A percentile compares a stretch with the other conserved stretches of the same genome.
Evolutionary conservation across 768 basidiomycete genomes (phyloP).

Genomic region (Chalciporus piperatus): DNA sequence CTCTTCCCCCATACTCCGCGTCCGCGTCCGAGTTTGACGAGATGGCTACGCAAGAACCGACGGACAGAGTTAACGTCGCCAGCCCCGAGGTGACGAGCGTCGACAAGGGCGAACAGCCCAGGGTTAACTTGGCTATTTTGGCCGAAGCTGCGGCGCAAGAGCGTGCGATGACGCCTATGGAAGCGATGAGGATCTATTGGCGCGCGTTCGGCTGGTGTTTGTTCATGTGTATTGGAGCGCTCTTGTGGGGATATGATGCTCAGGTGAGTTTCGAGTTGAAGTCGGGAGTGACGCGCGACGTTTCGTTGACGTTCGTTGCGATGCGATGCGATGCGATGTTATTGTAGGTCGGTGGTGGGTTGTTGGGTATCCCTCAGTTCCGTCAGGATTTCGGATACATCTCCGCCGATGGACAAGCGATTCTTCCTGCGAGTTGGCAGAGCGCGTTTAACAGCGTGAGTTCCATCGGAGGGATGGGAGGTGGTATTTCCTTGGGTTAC

Average conservation of each 20-base stretch:
- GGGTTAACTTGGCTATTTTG: conserved; percentile 17
- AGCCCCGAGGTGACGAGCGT: neutral
- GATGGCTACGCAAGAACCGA: conserved; percentile 3
- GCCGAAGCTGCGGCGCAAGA: conserved; percentile 22
- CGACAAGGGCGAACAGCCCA: conserved; percentile 4
- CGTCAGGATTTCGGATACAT: conserved; percentile 26
- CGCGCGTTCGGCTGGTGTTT: conserved; percentile 25
- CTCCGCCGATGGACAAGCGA: neutral
- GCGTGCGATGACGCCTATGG: conserved; percentile 16
- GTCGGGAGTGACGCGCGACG: no score
- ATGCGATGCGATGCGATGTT: no score
- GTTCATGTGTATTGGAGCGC: conserved; percentile 22
- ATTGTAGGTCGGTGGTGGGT: conserved; percentile 19
- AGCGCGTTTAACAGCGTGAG: conserved; percentile 26
- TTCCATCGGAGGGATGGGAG: conserved; percentile 26
- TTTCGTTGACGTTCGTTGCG: no score
- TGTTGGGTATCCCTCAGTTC: conserved; percentile 23
- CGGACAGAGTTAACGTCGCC: conserved; percentile 2
- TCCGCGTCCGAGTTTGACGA: no score
- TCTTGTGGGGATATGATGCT: conserved; percentile 26
- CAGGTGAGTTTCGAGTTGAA: conserved; percentile 13
- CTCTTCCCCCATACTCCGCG: no score
- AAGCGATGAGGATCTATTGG: conserved; percentile 25
- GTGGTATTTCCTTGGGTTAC: conserved; percentile 24
- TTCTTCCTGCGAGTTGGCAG: conserved; percentile 28